Conservation (phyloP, 139 green algal genomes). For the Auxenochlorella protothecoides region DNA sequence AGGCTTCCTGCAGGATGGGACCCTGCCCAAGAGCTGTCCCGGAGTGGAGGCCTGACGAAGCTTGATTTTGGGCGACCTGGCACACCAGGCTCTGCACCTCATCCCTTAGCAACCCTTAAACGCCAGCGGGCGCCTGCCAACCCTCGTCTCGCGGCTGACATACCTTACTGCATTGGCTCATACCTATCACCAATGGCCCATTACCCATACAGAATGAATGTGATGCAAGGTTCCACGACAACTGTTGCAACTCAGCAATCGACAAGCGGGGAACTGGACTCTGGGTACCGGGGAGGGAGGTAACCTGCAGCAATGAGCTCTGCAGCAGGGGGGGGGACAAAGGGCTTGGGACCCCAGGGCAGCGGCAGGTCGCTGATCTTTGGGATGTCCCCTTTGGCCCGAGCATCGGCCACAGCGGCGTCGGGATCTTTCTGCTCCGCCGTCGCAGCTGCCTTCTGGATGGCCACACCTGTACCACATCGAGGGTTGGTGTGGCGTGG, state of each 20-base stretch:
- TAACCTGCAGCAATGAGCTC: conserved; percentile 12
- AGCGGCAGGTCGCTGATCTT: conserved; percentile 29
- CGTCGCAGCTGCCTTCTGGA: conserved; percentile 18
- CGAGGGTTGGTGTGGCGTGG: neutral
- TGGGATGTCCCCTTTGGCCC: conserved; percentile 32
- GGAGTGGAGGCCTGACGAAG: too few species aligned
- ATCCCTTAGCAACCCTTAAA: too few species aligned
- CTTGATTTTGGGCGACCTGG: too few species aligned
- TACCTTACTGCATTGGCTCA: too few species aligned
- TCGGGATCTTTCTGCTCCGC: conserved; percentile 44
- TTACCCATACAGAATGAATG: too few species aligned
- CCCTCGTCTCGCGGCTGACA: too few species aligned
- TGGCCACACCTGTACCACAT: conserved; percentile 16
- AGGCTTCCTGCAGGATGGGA: conserved; percentile 21
- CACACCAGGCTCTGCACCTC: too few species aligned
- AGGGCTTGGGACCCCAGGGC: conserved; percentile 35
- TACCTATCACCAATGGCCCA: too few species aligned
- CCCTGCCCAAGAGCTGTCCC: conserved; percentile 7
- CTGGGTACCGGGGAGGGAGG: conserved; percentile 23
- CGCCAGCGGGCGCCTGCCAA: too few species aligned
- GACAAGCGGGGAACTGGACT: too few species aligned
- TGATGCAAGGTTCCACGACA: too few species aligned
- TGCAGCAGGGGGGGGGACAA: neutral
- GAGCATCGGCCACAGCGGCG: conserved; percentile 33
- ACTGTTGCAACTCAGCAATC: too few species aligned